Evolutionary conservation across 73 alveolate species (phyloP), one percentile per base, ranked within the genome.

Genomic region (Stentor coeruleus): DNA sequence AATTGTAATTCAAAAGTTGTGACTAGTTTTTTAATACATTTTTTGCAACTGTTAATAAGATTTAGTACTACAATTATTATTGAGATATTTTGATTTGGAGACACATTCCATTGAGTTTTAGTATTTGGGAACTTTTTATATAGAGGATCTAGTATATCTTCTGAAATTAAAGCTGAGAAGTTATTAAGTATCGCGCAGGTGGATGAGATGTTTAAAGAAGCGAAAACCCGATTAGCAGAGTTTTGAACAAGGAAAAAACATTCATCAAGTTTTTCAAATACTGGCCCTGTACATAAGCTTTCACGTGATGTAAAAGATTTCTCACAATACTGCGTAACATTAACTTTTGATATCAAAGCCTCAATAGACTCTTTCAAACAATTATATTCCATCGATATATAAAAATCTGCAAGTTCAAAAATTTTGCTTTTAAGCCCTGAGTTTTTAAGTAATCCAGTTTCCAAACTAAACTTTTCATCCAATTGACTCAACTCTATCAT

Each of bases 251-350:
- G n/a, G 33, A 66, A 66, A 66, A 66, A 66, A 1, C 20, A 20
- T 20, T 66, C 79, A 66, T 66, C 79, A 66, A 66, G 79, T 11
- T 11, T 31, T 2, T 66, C 79, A 66, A 66, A 66, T 20, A 20
- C 15, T 15, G 2, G 15, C 40, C 79, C 79, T 66, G 79, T 28
- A 20, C 26, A 14, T 15, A 66, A 33, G 33, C 15, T 20, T 11
- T 33, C 79, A 20, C 33, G n/a, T 20, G 36, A 37, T 33, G n/a
- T 20, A 2, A 11, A 20, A 14, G 39, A 66, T 1, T 20, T 26
- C 41, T 66, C 79, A 66, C 20, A 14, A 2, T 20, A 20, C 15
- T 37, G 40, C 15, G 20, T 20, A 33, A 66, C 33, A 26, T 66
- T 20, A 1, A 66, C n/a, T 2, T 66, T 66, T 66, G 26, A 37